Base-by-base conservation (phyloP, 805 yeast genomes). In the Sugiyamaella floridensis region DNA sequence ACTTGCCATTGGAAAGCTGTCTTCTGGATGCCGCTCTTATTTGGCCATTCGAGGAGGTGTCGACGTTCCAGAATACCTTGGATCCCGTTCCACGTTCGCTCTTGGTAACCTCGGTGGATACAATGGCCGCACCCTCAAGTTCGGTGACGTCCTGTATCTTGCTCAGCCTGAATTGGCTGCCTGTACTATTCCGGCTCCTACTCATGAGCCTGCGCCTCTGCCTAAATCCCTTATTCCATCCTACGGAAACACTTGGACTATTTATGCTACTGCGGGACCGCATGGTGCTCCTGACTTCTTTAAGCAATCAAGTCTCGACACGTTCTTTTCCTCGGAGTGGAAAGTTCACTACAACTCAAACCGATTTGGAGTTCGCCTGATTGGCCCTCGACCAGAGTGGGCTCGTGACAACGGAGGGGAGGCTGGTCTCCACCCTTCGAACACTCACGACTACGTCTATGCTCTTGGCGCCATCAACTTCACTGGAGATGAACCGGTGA, bases 401-500 rank as follows among this genome's bases (percentile, higher is more conserved):
- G 97, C 97, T 11, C 81, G 99, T 73, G 68, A 77, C 9, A 96
- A 89, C 67, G 99, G 98, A 71, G 99, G 98, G 55, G 96, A 89
- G 63, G 99, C 93, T 54, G 99, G 99, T 53, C 76, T 92, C 65
- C 99, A 92, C 73, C 99, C 99, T 48, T 89, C 97, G n/a, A 92
- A 92, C 71, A 90, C 96, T 43, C 98, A 92, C 67, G 99, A 92
- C 73, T 93, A 92, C 65, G 98, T 92, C 50, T 92, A 92, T 68
- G 89, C 98, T 0, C 73, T 89, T 50, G 98, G 99, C 62, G 98
- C 99, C 28, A 85, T 92, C 68, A 93, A 93, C 71, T 93, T 93
- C 68, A 93, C 98, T 37, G 99, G 99, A 71, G 98, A 93, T 71
- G 98, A 92, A 70, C 98, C 98, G 1, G 99, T 92, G 34, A 89